Percentiles rank a stretch among this genome's conserved stretches.
These are phyloP conservation scores for Apiospora phragmitis DNA, from an alignment of 2,329 filamentous ascomycete species.

Conservation along the genomic window DNA sequence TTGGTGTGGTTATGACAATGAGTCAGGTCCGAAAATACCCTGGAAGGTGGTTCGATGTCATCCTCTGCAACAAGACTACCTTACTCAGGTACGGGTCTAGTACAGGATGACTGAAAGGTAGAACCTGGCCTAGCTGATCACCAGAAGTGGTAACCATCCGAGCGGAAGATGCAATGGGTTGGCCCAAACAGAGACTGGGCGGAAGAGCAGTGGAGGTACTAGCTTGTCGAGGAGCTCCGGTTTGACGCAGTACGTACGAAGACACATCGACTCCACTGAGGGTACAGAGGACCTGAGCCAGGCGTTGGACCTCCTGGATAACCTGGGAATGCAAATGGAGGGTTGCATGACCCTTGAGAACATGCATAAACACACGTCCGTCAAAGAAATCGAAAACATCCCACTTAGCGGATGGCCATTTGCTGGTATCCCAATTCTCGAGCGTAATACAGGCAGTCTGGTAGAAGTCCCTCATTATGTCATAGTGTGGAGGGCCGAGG, in stretches of 20 bases:
- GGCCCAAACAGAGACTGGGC: neutral
- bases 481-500: neutral
- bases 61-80: constrained; percentile 38
- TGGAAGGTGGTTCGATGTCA: constrained; percentile 20
- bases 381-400: neutral
- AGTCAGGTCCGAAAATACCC: constrained; percentile 47
- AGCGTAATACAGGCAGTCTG: neutral
- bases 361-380: neutral
- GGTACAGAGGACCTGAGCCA: neutral
- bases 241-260: neutral
- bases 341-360: neutral
- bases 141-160: neutral
- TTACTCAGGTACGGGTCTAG: constrained; percentile 46
- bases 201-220: neutral
- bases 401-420: neutral
- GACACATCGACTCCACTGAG: neutral
- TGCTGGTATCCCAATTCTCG: neutral
- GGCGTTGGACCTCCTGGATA: neutral
- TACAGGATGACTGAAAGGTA: constrained; percentile 46
- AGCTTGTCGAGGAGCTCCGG: neutral
- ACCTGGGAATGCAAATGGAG: neutral
- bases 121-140: neutral
- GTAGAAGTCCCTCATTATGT: neutral
- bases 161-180: neutral
- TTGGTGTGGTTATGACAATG: constrained; percentile 66